These are phyloP conservation scores for Yamadazyma olivae DNA, from an alignment of 805 yeast species.

Conservation along the genomic window DNA sequence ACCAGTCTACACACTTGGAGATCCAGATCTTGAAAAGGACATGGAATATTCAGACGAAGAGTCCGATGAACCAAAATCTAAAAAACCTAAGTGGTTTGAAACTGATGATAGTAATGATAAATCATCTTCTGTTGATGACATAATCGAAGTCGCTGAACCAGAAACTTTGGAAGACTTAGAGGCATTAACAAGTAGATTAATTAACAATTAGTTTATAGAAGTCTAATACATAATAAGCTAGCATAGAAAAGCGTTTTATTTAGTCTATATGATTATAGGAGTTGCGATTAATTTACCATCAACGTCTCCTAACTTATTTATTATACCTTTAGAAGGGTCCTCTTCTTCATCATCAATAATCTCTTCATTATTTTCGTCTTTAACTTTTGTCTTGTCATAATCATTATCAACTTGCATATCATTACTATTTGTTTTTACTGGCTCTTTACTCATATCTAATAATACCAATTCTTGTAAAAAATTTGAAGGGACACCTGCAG, in stretches of 20 bases:
- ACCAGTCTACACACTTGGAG: conserved; percentile 22
- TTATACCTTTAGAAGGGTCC: conserved; percentile 19
- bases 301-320: conserved; percentile 27
- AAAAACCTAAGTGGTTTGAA: conserved; percentile 53
- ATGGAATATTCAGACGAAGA: conserved; percentile 35
- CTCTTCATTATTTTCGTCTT: conserved; percentile 14
- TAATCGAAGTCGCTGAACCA: conserved; percentile 82
- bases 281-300: conserved; percentile 30
- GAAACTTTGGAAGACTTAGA: conserved; percentile 92
- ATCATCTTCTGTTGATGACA: conserved; percentile 26
- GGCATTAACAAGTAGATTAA: conserved; percentile 64
- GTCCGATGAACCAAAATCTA: conserved; percentile 30
- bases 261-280: conserved; percentile 19
- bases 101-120: conserved; percentile 24
- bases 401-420: conserved; percentile 16
- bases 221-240: background rate
- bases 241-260: no score
- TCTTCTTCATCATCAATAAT: conserved; percentile 18
- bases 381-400: conserved; percentile 6
- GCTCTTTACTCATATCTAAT: conserved; percentile 33
- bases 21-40: conserved; percentile 44
- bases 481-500: conserved; percentile 64
- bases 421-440: conserved; percentile 5
- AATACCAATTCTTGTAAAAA: conserved; percentile 73
- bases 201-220: conserved; percentile 19